A percentile compares a stretch with the other conserved stretches of the same genome.
Conservation (phyloP, 2,329 filamentous ascomycete species). For the Boeremia exigua region DNA sequence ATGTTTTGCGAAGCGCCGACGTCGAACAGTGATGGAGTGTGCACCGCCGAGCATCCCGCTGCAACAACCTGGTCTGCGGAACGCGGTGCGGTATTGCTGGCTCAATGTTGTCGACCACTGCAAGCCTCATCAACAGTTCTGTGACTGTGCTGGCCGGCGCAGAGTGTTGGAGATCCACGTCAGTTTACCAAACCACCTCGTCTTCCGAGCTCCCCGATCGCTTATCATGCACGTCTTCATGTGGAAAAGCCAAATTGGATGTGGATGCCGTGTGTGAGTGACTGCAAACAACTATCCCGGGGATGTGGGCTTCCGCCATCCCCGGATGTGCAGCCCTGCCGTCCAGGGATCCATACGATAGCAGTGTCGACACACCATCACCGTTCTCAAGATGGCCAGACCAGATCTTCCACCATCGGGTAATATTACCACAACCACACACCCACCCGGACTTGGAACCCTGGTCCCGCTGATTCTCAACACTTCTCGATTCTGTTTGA, state of each 20-base stretch:
- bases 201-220: constrained; percentile 24
- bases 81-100: neutral
- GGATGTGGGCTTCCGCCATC: constrained; percentile 25
- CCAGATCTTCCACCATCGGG: constrained; percentile 19
- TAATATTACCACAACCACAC: constrained; percentile 13
- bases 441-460: constrained; percentile 4
- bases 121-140: constrained; percentile 15
- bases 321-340: constrained; percentile 16
- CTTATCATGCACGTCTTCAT: constrained; percentile 15
- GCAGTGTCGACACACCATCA: constrained; percentile 23
- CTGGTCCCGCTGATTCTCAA: constrained; percentile 21
- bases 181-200: constrained; percentile 11
- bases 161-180: neutral
- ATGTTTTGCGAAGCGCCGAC: constrained; percentile 20
- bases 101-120: constrained; percentile 9
- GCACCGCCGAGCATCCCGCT: neutral
- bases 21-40: constrained; percentile 4
- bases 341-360: constrained; percentile 25
- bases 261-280: constrained; percentile 7
- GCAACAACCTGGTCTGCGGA: neutral
- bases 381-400: constrained; percentile 19
- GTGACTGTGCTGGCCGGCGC: constrained; percentile 2
- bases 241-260: neutral
- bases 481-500: constrained; percentile 23
- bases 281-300: constrained; percentile 16